Conservation (phyloP, 257 asterid genomes). For the Nicotiana obtusifolia region DNA sequence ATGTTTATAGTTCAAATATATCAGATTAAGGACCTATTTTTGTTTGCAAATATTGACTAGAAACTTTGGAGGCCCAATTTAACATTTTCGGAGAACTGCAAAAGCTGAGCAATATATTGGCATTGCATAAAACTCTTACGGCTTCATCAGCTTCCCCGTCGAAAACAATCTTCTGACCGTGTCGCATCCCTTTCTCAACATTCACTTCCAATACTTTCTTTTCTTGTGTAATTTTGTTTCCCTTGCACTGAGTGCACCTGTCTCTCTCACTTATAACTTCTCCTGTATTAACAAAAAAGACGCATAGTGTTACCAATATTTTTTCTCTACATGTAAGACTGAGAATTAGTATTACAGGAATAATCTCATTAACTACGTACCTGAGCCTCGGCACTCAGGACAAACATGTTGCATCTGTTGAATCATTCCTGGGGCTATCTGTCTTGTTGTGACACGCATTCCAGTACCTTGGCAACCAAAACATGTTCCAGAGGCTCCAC, state of each 20-base stretch:
- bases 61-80: not conserved
- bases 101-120: not conserved
- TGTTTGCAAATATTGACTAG: not conserved
- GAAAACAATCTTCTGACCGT: constrained; percentile 31
- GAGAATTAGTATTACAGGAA: not conserved
- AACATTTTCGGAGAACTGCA: not conserved
- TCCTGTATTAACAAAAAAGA: constrained; percentile 23
- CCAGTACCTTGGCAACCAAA: constrained; percentile 52
- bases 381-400: constrained; percentile 40
- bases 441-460: constrained; percentile 24
- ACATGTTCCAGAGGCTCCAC: constrained; percentile 38
- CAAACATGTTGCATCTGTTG: constrained; percentile 45
- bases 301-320: not conserved
- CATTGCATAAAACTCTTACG: constrained; percentile 13
- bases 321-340: not conserved
- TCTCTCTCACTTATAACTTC: constrained; percentile 32
- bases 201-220: constrained; percentile 35
- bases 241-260: constrained; percentile 38
- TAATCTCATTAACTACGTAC: constrained; percentile 1
- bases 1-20: not conserved
- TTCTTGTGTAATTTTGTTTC: constrained; percentile 29
- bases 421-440: constrained; percentile 38
- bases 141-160: constrained; percentile 42
- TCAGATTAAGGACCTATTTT: not conserved
- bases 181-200: constrained; percentile 43